Evolutionary conservation across 192 early-diverging fungal species (phyloP), one percentile per base, ranked within the genome.

Genomic region (Coemansia sp.): DNA sequence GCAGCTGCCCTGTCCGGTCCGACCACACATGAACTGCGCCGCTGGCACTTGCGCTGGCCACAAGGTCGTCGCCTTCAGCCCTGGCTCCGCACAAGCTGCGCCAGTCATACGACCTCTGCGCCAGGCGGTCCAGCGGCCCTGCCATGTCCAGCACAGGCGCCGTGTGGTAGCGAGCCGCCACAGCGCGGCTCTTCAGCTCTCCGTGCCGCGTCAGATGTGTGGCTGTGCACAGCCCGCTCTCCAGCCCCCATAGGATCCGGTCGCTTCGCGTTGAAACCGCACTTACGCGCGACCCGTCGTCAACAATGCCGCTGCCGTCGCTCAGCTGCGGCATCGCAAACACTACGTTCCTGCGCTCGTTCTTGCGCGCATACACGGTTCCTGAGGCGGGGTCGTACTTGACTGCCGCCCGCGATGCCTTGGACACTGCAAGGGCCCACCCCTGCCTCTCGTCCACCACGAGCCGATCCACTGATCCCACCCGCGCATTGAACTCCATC

Each of bases 21-120:
- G 50, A 62, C 75, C 75, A 77, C 47, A 77, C 57, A 15, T 65
- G 62, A 61, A 72, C 64, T 19, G 37, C 33, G 8, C 75, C 75
- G 25, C 30, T 53, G 23, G 52, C 45, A 13, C 61, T 52, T 15
- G 57, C 60, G 34, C 62, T 65, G 13, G 75, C 75, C 2, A 71
- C 54, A 3, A 57, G 22, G 15, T 54, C 57, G 29, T 55, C 57
- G 29, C 41, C 53, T 2, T 38, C 42, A 7, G 27, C 55, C 0
- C 34, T 25, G 0, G 30, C 27, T 4, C 19, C 40, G 25, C 53
- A 37, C 1, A n/a, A 9, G 14, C 23, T 45, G 34, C 54, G 20
- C 68, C 68, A 68, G 19, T 69, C 65, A 28, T 36, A 33, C 34
- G 31, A 2, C 28, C 19, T 48, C 59, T 77, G 75, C 45, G 62